phyloP scores from a whole-genome alignment of 169 alveolate species.

The Plasmodium knowlesi region DNA sequence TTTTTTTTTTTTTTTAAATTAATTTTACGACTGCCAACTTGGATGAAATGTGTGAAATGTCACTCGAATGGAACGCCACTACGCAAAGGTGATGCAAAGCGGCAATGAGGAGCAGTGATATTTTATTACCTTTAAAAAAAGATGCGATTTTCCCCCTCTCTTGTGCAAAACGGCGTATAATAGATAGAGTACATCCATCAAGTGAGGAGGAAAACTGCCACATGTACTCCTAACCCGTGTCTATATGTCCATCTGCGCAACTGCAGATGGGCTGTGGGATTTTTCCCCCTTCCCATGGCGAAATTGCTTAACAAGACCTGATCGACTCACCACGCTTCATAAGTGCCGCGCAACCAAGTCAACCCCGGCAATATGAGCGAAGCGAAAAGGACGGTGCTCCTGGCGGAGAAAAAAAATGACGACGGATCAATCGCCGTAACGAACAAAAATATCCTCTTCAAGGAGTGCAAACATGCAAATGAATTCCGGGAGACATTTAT shows the following conservation, averaged over 20 bases:
- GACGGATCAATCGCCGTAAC: background rate
- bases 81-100: background rate
- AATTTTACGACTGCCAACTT: background rate
- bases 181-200: background rate
- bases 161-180: background rate
- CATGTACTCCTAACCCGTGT: background rate
- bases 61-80: background rate
- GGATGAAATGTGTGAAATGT: background rate
- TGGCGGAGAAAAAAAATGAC: conserved; percentile 22
- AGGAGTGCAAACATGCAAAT: conserved; percentile 19
- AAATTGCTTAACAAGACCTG: too few relatives aligned
- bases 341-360: background rate
- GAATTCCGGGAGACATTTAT: conserved; percentile 47
- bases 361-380: conserved; percentile 18
- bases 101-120: background rate
- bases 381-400: background rate
- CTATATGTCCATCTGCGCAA: too few relatives aligned
- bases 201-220: background rate
- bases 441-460: conserved; percentile 46
- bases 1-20: background rate
- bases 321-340: too few relatives aligned
- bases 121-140: background rate
- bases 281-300: background rate
- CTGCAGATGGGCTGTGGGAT: background rate
- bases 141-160: background rate